A percentile compares a stretch with the other conserved stretches of the same genome.
These are phyloP conservation scores for Septoria linicola DNA, from an alignment of 2,329 filamentous ascomycete genomes.

Conservation along the genomic window DNA sequence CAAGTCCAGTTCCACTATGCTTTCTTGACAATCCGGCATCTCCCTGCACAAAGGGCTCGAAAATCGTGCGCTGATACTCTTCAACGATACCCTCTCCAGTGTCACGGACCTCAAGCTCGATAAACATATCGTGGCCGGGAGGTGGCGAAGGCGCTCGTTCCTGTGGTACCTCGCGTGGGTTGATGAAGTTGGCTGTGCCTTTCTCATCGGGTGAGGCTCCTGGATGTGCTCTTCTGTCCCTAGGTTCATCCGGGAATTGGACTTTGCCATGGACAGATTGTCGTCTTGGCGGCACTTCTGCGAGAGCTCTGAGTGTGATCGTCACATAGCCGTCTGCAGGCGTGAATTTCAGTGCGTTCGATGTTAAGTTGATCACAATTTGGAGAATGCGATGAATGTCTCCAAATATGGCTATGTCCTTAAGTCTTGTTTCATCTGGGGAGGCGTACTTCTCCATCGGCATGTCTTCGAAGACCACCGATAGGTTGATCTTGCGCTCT, in stretches of 20 bases:
- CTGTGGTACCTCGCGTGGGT: constrained; percentile 17
- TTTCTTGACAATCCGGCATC: constrained; percentile 88
- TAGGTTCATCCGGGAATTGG: background rate
- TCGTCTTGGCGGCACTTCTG: constrained; percentile 46
- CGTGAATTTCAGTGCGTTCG: constrained; percentile 90
- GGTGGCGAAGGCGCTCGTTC: constrained; percentile 37
- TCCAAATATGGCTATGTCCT: constrained; percentile 84
- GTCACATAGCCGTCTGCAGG: constrained; percentile 71
- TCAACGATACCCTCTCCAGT: constrained; percentile 82
- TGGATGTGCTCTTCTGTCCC: background rate
- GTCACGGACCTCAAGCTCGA: constrained; percentile 87
- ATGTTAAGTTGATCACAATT: constrained; percentile 87
- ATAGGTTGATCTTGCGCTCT: constrained; percentile 74
- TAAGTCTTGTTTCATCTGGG: constrained; percentile 53
- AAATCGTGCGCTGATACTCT: constrained; percentile 75
- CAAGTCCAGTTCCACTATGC: constrained; percentile 83
- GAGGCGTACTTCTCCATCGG: constrained; percentile 10
- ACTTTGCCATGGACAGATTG: constrained; percentile 4
- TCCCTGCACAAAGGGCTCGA: constrained; percentile 91
- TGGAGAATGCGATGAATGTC: constrained; percentile 88
- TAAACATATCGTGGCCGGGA: constrained; percentile 66
- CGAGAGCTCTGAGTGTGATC: constrained; percentile 71
- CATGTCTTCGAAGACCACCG: constrained; percentile 63
- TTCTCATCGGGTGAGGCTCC: background rate
- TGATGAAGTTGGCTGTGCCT: constrained; percentile 25